Evolutionary conservation across 331 rosid species (phyloP), one percentile per base, ranked within the genome.

Genomic region (Malus hybrid): DNA sequence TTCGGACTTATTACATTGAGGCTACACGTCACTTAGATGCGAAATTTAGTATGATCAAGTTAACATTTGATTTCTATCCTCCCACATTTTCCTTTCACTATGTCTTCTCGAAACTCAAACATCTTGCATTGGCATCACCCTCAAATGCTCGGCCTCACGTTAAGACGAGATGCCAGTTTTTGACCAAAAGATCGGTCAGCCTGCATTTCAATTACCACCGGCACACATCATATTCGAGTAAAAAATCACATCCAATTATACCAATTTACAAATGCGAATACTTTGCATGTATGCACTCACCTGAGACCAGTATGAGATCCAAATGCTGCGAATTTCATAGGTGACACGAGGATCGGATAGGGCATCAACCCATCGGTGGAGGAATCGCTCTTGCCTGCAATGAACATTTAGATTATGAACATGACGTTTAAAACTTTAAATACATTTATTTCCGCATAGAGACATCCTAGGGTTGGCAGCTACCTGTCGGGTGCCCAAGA

Each of bases 221-320:
- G 65, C 50, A 75, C 15, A 50, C 16, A 55, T 28, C 46, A 73
- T 10, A 58, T 16, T 30, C 24, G 7, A 63, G 52, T 10, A 50
- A n/a, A 53, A 19, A 18, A 16, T 18, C 56, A 4, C 16, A 50
- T 62, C 50, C 14, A 36, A 11, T 46, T 71, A 46, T 48, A 62
- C 39, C 69, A 16, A 69, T 24, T 60, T 71, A 74, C 14, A n/a
- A 53, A 56, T 20, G 26, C 4, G 7, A 57, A 42, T 60, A 36
- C 33, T 20, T 16, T 20, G 12, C 18, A 7, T 12, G 11, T 36
- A 13, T 34, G 72, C 62, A 74, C 87, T 75, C 33, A 90, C 97
- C 97, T 93, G 96, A 79, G 93, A 81, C 96, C 90, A 86, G 83
- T 90, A 89, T 8, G 97, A 80, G 78, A 93, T 64, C 98, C 98